phyloP scores from a whole-genome alignment of 768 basidiomycete species.

The Krasilnikovozyma curviuscula region DNA sequence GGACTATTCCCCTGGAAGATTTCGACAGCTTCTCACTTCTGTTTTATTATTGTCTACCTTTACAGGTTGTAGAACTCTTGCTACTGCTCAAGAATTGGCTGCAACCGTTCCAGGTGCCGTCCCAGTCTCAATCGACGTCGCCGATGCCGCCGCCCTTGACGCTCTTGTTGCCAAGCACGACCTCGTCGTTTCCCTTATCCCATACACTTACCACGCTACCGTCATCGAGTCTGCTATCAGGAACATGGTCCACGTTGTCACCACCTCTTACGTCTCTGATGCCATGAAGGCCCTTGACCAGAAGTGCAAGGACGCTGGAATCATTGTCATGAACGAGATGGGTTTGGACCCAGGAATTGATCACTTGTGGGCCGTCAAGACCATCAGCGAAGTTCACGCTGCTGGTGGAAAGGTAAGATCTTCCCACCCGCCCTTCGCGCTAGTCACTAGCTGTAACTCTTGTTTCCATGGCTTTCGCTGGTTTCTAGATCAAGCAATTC shows the following conservation, averaged over 20 bases:
- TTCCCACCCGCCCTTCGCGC: not conserved
- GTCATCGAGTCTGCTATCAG: constrained; percentile 86
- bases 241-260: constrained; percentile 79
- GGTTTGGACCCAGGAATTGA: constrained; percentile 92
- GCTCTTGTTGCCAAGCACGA: constrained; percentile 65
- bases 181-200: constrained; percentile 88
- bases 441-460: not conserved
- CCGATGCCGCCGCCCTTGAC: constrained; percentile 48
- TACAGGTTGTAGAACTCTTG: constrained; percentile 70
- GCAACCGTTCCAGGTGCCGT: constrained; percentile 48
- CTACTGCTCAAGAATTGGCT: constrained; percentile 49
- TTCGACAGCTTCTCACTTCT: not conserved
- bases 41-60: not conserved
- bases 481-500: constrained; percentile 60
- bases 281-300: constrained; percentile 73
- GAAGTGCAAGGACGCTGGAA: constrained; percentile 64
- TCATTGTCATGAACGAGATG: constrained; percentile 92
- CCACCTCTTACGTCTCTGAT: constrained; percentile 83
- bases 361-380: constrained; percentile 84
- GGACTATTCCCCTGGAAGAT: not conserved
- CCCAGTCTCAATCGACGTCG: constrained; percentile 64
- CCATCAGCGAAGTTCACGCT: constrained; percentile 77
- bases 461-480: constrained; percentile 1
- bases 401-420: constrained; percentile 77
- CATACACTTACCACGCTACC: constrained; percentile 71